These are phyloP conservation scores for Margaritispora aquatica DNA, from an alignment of 495 filamentous ascomycete species.

Conservation along the genomic window DNA sequence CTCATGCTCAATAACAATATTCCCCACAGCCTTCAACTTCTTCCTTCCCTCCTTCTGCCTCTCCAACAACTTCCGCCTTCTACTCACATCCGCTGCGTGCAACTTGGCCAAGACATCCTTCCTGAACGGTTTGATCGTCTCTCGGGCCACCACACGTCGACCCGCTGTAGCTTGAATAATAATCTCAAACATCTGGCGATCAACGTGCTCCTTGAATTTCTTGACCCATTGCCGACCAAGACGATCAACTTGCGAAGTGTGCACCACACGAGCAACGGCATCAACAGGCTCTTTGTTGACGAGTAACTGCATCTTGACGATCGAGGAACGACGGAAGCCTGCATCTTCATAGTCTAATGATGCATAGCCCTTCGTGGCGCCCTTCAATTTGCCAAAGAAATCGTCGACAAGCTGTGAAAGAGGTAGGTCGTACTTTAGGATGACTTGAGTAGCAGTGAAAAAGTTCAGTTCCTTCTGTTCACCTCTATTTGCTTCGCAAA, in stretches of 20 bases:
- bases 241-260: conserved; percentile 67
- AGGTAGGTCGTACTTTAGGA: conserved; percentile 87
- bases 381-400: conserved; percentile 95
- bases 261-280: conserved; percentile 86
- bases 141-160: conserved; percentile 76
- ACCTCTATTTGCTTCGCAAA: conserved; percentile 87
- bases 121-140: conserved; percentile 93
- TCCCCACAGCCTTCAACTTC: conserved; percentile 64
- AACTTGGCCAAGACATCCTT: conserved; percentile 93
- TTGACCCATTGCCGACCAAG: conserved; percentile 82
- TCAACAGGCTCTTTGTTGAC: conserved; percentile 94
- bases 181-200: conserved; percentile 93
- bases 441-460: conserved; percentile 92
- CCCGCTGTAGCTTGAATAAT: conserved; percentile 90
- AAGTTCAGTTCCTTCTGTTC: conserved; percentile 79
- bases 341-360: conserved; percentile 94
- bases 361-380: conserved; percentile 67
- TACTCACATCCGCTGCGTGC: conserved; percentile 80
- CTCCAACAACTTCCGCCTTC: conserved; percentile 82
- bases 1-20: conserved; percentile 88
- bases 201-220: conserved; percentile 96
- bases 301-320: conserved; percentile 86
- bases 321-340: conserved; percentile 70
- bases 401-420: conserved; percentile 88
- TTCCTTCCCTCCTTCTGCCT: conserved; percentile 97